These are phyloP conservation scores for Colletotrichum aenigma DNA, from an alignment of 2,329 filamentous ascomycete genomes.

Conservation along the genomic window DNA sequence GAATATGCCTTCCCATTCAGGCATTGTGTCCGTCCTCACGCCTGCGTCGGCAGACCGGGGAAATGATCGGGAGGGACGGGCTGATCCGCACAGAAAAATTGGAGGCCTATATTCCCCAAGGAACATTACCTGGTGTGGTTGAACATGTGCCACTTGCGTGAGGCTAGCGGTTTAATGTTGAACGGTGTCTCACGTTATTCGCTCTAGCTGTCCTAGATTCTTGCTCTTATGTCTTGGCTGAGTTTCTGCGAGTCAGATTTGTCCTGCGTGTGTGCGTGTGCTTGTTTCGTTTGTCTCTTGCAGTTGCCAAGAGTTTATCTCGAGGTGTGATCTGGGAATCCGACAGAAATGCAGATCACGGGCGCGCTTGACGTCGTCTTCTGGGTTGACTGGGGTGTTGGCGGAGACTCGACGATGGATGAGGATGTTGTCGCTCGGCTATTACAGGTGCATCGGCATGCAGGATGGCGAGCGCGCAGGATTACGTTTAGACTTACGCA, in stretches of 20 bases:
- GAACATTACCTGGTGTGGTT: not conserved
- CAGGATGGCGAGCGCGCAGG: not conserved
- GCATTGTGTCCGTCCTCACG: not conserved
- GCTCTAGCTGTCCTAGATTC: not conserved
- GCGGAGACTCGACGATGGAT: not conserved
- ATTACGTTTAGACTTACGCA: slow-evolving; percentile 18
- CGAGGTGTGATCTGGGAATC: not conserved
- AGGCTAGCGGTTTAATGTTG: not conserved
- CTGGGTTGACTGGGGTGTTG: not conserved
- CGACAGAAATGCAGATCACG: not conserved
- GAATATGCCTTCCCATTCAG: not conserved
- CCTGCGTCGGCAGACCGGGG: slow-evolving; percentile 3
- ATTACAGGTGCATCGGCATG: slow-evolving; percentile 12
- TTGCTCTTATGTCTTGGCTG: slow-evolving; percentile 3
- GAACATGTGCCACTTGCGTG: not conserved
- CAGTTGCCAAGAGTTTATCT: slow-evolving; percentile 1
- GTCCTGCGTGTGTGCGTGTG: not conserved
- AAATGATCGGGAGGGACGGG: slow-evolving; percentile 14
- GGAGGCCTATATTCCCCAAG: not conserved
- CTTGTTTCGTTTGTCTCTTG: not conserved
- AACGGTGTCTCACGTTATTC: slow-evolving; percentile 8
- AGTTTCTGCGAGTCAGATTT: not conserved
- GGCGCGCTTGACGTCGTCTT: slow-evolving; percentile 2
- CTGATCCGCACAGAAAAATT: slow-evolving; percentile 1
- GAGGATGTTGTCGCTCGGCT: slow-evolving; percentile 2